These are phyloP conservation scores for Domatiomyces globalis DNA, from an alignment of 2,329 filamentous ascomycete species.

Conservation along the genomic window DNA sequence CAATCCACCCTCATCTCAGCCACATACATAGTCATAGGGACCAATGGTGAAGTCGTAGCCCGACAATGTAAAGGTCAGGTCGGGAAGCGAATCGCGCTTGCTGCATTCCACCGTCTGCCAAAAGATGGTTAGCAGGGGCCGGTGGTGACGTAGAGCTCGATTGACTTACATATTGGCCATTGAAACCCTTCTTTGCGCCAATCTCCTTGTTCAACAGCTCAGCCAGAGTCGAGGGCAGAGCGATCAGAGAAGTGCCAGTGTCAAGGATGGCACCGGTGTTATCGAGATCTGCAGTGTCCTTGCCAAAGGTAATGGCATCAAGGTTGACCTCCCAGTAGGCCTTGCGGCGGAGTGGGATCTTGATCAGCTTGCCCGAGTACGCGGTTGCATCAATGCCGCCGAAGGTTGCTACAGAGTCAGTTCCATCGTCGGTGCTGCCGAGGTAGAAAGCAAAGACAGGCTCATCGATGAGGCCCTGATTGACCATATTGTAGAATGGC, in stretches of 20 bases:
- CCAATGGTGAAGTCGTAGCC: conserved; percentile 88
- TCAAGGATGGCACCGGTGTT: conserved; percentile 94
- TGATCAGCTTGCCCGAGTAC: conserved; percentile 73
- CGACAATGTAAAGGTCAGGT: conserved; percentile 77
- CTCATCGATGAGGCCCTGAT: conserved; percentile 80
- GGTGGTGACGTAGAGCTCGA: background rate
- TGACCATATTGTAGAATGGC: conserved; percentile 90
- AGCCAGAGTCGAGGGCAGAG: conserved; percentile 76
- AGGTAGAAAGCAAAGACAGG: conserved; percentile 96
- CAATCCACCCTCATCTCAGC: background rate
- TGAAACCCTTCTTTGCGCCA: conserved; percentile 93
- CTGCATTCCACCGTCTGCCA: conserved; percentile 59
- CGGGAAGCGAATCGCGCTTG: conserved; percentile 69
- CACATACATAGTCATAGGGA: conserved; percentile 58
- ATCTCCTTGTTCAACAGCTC: conserved; percentile 97
- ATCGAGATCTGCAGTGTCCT: conserved; percentile 75
- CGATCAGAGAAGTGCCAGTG: conserved; percentile 95
- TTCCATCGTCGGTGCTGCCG: conserved; percentile 54
- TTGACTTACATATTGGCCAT: conserved; percentile 61
- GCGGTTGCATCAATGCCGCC: conserved; percentile 75
- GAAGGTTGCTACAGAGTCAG: conserved; percentile 76
- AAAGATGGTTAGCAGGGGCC: background rate
- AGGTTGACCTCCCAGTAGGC: conserved; percentile 99
- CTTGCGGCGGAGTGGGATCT: conserved; percentile 91
- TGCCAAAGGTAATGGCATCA: conserved; percentile 77